These are phyloP conservation scores for Neospermospora avenae DNA, from an alignment of 2,329 filamentous ascomycete species.

Conservation along the genomic window DNA sequence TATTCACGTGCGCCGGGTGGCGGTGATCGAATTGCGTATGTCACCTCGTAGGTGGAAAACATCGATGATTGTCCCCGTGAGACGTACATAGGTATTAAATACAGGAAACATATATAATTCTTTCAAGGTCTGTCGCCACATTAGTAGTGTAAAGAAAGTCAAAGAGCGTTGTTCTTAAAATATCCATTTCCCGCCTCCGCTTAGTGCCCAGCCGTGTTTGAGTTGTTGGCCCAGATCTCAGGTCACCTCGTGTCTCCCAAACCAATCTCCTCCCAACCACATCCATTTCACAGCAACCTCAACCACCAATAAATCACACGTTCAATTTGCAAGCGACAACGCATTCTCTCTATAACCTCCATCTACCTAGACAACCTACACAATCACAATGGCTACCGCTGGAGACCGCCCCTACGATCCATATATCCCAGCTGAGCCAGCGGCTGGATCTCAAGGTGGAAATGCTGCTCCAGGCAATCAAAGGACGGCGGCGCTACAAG, in stretches of 20 bases:
- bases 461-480: slow-evolving; percentile 45
- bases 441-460: slow-evolving; percentile 38
- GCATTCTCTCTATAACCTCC: slow-evolving; percentile 4
- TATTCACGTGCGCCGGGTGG: neutral
- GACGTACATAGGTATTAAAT: no score
- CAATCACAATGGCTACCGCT: slow-evolving; percentile 30
- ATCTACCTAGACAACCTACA: slow-evolving; percentile 3
- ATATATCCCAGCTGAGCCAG: slow-evolving; percentile 32
- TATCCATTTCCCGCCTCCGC: slow-evolving; percentile 2
- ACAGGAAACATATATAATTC: no score
- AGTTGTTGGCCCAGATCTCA: neutral
- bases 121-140: no score
- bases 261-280: neutral
- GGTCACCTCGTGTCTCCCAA: neutral
- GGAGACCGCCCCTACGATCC: slow-evolving; percentile 35
- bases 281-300: neutral
- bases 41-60: neutral
- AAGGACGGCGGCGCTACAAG: slow-evolving; percentile 73
- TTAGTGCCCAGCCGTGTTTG: neutral
- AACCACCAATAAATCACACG: neutral
- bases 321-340: slow-evolving; percentile 11
- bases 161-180: slow-evolving; percentile 2
- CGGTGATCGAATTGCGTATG: neutral
- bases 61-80: neutral
- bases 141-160: neutral